These are phyloP conservation scores for Prunus kanzakura DNA, from an alignment of 306 rosid genomes.

Conservation along the genomic window DNA sequence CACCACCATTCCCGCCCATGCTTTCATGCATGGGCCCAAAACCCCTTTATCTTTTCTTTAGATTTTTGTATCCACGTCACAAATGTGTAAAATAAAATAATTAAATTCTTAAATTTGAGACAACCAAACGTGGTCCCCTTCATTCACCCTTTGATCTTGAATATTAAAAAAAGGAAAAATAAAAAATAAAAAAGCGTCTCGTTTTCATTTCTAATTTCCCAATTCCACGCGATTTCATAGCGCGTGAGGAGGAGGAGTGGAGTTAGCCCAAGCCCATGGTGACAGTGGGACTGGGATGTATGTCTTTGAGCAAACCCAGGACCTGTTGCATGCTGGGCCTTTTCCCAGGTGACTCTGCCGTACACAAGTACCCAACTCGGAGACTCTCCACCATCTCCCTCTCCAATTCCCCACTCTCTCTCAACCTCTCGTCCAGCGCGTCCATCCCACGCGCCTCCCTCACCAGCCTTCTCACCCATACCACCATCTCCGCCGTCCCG, in stretches of 20 bases:
- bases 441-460: constrained; percentile 59
- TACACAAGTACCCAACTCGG: constrained; percentile 86
- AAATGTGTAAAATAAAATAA: background rate
- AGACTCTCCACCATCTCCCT: constrained; percentile 76
- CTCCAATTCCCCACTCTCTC: constrained; percentile 41
- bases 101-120: background rate
- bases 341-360: constrained; percentile 81
- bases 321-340: constrained; percentile 93
- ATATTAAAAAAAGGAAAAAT: background rate
- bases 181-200: background rate
- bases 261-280: constrained; percentile 22
- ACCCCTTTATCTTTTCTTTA: background rate
- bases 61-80: constrained; percentile 14
- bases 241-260: background rate
- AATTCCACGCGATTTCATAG: background rate
- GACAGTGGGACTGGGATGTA: constrained; percentile 35
- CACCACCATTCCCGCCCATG: background rate
- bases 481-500: constrained; percentile 86
- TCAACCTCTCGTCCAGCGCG: constrained; percentile 57
- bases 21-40: background rate
- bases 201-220: background rate
- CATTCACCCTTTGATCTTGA: background rate
- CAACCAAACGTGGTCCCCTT: background rate
- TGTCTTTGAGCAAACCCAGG: constrained; percentile 77
- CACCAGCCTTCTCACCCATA: constrained; percentile 71